These are phyloP conservation scores for Penicillium sclerotigenum DNA, from an alignment of 2,329 filamentous ascomycete genomes.

Conservation along the genomic window DNA sequence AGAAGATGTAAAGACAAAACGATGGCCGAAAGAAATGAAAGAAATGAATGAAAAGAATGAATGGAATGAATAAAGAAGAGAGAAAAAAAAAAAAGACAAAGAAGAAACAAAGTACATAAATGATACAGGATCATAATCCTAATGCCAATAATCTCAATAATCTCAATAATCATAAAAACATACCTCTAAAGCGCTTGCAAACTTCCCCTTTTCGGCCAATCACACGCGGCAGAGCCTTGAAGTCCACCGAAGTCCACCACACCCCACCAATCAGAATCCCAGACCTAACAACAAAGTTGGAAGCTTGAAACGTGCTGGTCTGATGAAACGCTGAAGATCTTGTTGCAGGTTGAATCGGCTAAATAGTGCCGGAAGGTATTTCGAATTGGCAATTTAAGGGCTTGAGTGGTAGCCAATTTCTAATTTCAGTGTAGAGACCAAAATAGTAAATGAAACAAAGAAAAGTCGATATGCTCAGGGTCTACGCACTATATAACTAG, in stretches of 20 bases:
- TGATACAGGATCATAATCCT: background rate
- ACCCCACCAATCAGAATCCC: conserved; percentile 19
- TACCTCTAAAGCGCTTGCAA: background rate
- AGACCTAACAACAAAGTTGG: background rate
- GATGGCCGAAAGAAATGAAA: conserved; percentile 1
- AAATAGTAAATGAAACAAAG: background rate
- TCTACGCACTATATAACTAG: conserved; percentile 24
- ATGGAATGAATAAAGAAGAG: conserved; percentile 1
- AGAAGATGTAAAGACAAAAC: conserved; percentile 11
- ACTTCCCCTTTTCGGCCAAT: conserved; percentile 13
- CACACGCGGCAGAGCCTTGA: conserved; percentile 8
- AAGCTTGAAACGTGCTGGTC: conserved; percentile 22
- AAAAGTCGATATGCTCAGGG: background rate
- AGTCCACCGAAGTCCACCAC: conserved; percentile 15
- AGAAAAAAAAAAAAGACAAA: background rate
- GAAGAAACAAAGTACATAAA: background rate
- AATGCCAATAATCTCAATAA: too few species aligned
- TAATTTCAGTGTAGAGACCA: background rate
- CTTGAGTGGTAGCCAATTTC: background rate
- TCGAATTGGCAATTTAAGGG: background rate
- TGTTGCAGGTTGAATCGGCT: conserved; percentile 15
- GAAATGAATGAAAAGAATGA: conserved; percentile 1
- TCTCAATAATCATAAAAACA: too few species aligned
- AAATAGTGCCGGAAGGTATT: background rate
- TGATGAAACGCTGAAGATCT: conserved; percentile 21